Evolutionary conservation across 768 basidiomycete species (phyloP).

Genomic region (Polyporus arcularius): DNA sequence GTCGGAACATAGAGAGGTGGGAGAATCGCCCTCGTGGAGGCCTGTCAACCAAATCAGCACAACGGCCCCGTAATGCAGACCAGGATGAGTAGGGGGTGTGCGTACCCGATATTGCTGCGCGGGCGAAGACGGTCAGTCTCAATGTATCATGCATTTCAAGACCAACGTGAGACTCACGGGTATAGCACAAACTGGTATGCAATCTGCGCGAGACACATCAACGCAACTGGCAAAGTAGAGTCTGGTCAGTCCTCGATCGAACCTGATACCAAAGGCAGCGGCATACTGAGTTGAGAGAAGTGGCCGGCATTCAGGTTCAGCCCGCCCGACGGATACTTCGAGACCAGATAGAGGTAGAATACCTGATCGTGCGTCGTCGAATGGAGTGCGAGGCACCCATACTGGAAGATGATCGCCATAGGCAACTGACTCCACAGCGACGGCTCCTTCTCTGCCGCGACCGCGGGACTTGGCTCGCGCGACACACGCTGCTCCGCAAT

Average conservation of each 20-base stretch:
- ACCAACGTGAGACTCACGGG: conserved; percentile 57
- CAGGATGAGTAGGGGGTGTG: neutral
- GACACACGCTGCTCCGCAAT: conserved; percentile 51
- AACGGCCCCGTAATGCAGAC: neutral
- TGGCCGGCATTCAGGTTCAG: conserved; percentile 88
- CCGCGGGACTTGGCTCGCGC: conserved; percentile 29
- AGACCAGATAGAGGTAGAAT: conserved; percentile 89
- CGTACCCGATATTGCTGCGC: conserved; percentile 39
- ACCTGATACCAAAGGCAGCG: neutral
- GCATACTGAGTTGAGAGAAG: conserved; percentile 86
- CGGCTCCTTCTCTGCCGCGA: conserved; percentile 52
- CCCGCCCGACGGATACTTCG: conserved; percentile 83
- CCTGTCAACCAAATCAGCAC: conserved; percentile 34
- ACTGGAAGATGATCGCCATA: conserved; percentile 83
- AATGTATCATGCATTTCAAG: too few species aligned
- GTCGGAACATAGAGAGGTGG: conserved; percentile 86
- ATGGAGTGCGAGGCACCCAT: conserved; percentile 86
- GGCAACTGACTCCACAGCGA: conserved; percentile 78
- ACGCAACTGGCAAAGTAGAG: conserved; percentile 56
- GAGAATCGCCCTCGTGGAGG: conserved; percentile 84
- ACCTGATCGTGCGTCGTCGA: conserved; percentile 89
- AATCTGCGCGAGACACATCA: conserved; percentile 95
- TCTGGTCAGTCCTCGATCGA: neutral
- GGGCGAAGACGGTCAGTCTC: neutral
- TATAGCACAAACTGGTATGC: conserved; percentile 90